These are phyloP conservation scores for Friedmanniomyces simplex DNA, from an alignment of 495 filamentous ascomycete genomes.

Conservation along the genomic window DNA sequence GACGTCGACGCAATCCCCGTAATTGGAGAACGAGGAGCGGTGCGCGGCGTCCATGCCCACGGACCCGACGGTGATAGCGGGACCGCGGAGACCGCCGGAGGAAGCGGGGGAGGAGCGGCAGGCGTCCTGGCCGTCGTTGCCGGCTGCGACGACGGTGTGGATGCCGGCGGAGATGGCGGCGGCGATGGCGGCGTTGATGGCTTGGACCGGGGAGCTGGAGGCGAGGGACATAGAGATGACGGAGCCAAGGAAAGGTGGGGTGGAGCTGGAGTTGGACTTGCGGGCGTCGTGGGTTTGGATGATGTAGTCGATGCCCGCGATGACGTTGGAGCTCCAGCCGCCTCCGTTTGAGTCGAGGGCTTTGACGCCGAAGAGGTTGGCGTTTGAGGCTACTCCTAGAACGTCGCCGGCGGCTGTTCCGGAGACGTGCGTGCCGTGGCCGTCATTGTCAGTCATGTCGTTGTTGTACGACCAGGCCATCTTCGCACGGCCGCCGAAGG, in stretches of 20 bases:
- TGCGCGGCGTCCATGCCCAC: constrained; percentile 28
- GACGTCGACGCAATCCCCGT: constrained; percentile 35
- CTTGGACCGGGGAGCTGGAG: constrained; percentile 14
- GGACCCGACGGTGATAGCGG: constrained; percentile 31
- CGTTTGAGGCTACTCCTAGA: constrained; percentile 33
- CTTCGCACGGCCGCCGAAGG: constrained; percentile 37
- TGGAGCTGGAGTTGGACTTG: constrained; percentile 12
- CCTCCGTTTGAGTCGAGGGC: constrained; percentile 30
- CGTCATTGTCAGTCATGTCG: constrained; percentile 31
- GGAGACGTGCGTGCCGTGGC: constrained; percentile 39
- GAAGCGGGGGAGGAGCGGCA: constrained; percentile 28
- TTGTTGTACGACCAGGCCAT: constrained; percentile 29
- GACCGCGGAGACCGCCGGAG: constrained; percentile 28
- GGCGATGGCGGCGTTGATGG: constrained; percentile 28
- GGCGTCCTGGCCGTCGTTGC: constrained; percentile 28
- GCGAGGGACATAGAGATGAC: constrained; percentile 37
- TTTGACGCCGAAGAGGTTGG: constrained; percentile 36
- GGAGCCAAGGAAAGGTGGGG: constrained; percentile 31
- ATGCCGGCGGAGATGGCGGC: constrained; percentile 27
- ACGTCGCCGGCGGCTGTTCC: constrained; percentile 30
- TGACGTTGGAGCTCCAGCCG: constrained; percentile 27
- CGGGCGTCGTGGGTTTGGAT: constrained; percentile 29
- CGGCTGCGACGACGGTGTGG: constrained; percentile 34
- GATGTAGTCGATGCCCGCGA: constrained; percentile 33
- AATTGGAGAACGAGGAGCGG: constrained; percentile 33